Percentiles rank a stretch among this genome's conserved stretches.
phyloP scores from a whole-genome alignment of 768 basidiomycete genomes.

The Kwoniella sp. region DNA sequence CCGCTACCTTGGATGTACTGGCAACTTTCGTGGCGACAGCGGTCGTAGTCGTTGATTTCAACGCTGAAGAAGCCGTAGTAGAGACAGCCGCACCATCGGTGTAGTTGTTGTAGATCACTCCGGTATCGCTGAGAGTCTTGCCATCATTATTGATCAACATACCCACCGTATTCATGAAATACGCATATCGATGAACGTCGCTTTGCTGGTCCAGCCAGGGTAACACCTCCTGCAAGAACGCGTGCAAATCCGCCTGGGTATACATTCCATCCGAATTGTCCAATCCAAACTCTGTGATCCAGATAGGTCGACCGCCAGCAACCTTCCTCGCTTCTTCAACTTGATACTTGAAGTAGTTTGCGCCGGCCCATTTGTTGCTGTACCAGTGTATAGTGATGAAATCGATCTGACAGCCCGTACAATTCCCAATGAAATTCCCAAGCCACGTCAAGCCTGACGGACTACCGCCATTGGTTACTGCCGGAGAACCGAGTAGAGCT shows the following conservation, averaged over 20 bases:
- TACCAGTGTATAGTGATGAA: slow-evolving; percentile 7
- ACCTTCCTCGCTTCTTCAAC: background rate
- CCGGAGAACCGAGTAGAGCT: slow-evolving; percentile 3
- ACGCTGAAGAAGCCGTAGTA: background rate
- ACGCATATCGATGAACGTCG: slow-evolving; percentile 7
- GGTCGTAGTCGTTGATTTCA: background rate
- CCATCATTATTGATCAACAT: slow-evolving; percentile 4
- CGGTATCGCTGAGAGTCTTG: background rate
- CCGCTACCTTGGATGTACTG: background rate
- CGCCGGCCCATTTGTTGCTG: slow-evolving; percentile 5
- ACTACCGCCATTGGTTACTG: slow-evolving; percentile 5
- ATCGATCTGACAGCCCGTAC: slow-evolving; percentile 5
- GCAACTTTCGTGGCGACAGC: background rate
- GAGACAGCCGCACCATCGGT: background rate
- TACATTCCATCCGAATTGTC: slow-evolving; percentile 3
- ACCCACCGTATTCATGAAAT: slow-evolving; percentile 3
- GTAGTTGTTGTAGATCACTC: slow-evolving; percentile 5
- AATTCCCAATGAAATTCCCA: slow-evolving; percentile 3
- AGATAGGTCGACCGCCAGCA: slow-evolving; percentile 3
- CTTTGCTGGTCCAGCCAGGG: slow-evolving; percentile 3
- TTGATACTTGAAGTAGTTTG: slow-evolving; percentile 2
- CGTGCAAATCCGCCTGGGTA: slow-evolving; percentile 1
- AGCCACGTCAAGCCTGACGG: background rate
- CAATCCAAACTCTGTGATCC: slow-evolving; percentile 7
- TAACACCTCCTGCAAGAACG: background rate